Percentiles rank a stretch among this genome's conserved stretches.
These are phyloP conservation scores for Gaeumannomyces tritici DNA, from an alignment of 2,329 filamentous ascomycete genomes.

Conservation along the genomic window DNA sequence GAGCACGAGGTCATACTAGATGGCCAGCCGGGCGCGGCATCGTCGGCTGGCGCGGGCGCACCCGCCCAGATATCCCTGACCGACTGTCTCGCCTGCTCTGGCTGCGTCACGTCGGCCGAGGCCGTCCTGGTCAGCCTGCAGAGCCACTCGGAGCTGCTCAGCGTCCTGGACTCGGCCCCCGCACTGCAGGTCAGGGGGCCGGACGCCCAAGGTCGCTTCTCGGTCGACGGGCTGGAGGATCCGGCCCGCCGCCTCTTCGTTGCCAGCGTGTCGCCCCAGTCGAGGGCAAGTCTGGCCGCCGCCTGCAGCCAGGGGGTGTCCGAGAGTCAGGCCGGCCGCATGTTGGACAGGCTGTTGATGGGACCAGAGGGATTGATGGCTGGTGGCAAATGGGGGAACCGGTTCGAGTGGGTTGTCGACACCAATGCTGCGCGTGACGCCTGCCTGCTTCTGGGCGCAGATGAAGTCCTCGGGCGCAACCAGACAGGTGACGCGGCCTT, in stretches of 20 bases:
- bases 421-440: constrained; percentile 77
- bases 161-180: constrained; percentile 62
- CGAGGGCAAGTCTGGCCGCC: constrained; percentile 78
- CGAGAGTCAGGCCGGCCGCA: constrained; percentile 63
- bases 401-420: constrained; percentile 84
- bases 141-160: constrained; percentile 84
- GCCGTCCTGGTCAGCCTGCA: constrained; percentile 93
- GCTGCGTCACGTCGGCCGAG: constrained; percentile 94
- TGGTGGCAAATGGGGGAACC: constrained; percentile 63
- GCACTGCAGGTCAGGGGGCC: constrained; percentile 29
- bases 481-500: constrained; percentile 17
- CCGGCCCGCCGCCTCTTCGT: constrained; percentile 70
- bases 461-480: constrained; percentile 48
- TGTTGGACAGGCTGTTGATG: constrained; percentile 73
- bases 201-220: constrained; percentile 21
- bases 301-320: constrained; percentile 65
- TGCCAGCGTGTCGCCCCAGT: constrained; percentile 87
- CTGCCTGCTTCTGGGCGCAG: constrained; percentile 68
- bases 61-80: constrained; percentile 92
- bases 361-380: constrained; percentile 58
- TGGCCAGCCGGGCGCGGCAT: constrained; percentile 51
- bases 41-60: constrained; percentile 26
- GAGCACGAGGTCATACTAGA: constrained; percentile 89
- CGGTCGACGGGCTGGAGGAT: constrained; percentile 43
- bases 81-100: constrained; percentile 94